These are phyloP conservation scores for Fusarium brevicatenulatum DNA, from an alignment of 2,329 filamentous ascomycete genomes.

Conservation along the genomic window DNA sequence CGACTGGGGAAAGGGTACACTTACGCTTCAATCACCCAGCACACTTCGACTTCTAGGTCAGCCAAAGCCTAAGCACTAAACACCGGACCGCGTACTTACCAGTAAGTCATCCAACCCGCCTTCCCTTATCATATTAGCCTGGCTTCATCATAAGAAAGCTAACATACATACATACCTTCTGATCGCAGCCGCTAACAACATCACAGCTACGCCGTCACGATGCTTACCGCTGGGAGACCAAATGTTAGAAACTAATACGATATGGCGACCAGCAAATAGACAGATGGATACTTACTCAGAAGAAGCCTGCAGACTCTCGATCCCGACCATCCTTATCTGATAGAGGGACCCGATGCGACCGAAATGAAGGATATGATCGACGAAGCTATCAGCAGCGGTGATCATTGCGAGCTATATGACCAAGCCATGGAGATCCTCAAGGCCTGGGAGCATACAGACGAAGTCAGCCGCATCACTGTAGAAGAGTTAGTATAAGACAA, in stretches of 20 bases:
- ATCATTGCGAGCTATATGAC: too few species aligned
- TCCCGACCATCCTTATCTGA: fast-evolving
- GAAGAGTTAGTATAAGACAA: background rate
- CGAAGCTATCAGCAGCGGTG: too few species aligned
- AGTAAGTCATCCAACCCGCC: background rate
- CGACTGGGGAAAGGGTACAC: background rate
- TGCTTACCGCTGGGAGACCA: background rate
- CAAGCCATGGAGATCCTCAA: too few species aligned
- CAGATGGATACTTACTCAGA: background rate
- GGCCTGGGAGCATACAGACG: background rate
- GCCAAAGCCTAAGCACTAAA: background rate
- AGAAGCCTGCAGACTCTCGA: background rate
- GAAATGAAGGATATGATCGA: background rate
- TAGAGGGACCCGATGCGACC: too few species aligned
- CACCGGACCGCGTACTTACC: background rate
- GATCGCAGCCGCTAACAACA: background rate
- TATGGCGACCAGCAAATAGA: fast-evolving
- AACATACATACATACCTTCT: background rate
- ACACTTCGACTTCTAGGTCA: background rate
- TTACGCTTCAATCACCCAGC: background rate
- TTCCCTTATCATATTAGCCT: background rate
- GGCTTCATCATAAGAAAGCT: background rate
- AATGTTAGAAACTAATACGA: fast-evolving
- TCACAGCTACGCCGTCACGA: background rate
- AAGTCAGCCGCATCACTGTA: fast-evolving